Conservation (phyloP, 768 basidiomycete species). For the Pleurotus pulmonarius region DNA sequence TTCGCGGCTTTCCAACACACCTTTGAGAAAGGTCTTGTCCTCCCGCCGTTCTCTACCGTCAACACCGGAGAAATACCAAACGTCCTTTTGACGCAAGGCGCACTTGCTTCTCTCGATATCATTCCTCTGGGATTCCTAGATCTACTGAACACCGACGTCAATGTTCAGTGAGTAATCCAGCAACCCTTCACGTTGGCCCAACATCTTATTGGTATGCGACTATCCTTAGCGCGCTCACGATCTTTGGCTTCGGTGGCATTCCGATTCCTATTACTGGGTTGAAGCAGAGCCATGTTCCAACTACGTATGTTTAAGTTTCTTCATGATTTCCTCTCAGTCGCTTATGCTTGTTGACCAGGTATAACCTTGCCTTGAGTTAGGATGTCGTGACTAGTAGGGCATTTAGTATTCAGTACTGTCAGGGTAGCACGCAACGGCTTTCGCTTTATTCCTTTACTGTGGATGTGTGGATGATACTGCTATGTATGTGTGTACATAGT, state of each 20-base stretch:
- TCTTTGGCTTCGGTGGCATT: conserved; percentile 27
- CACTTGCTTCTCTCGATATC: conserved; percentile 43
- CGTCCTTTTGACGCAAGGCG: conserved; percentile 55
- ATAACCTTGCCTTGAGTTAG: too few species aligned
- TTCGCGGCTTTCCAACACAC: conserved; percentile 59
- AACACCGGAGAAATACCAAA: conserved; percentile 58
- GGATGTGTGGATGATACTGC: too few species aligned
- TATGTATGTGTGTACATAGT: too few species aligned
- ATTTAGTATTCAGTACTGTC: too few species aligned
- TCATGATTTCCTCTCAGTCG: too few species aligned
- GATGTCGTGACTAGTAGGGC: too few species aligned
- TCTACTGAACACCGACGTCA: conserved; percentile 34
- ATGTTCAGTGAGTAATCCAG: conserved; percentile 27
- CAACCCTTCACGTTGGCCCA: neutral
- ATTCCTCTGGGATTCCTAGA: conserved; percentile 54
- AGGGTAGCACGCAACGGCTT: too few species aligned
- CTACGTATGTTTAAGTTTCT: conserved; percentile 21
- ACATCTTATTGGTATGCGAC: neutral
- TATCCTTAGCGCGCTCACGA: conserved; percentile 24
- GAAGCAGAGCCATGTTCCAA: conserved; percentile 30
- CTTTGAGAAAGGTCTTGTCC: conserved; percentile 49
- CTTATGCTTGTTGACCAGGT: too few species aligned
- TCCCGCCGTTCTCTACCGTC: conserved; percentile 43
- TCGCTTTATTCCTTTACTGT: too few species aligned
- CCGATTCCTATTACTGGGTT: conserved; percentile 31